These are phyloP conservation scores for Heteromeles arbutifolia DNA, from an alignment of 306 rosid species.

Conservation along the genomic window DNA sequence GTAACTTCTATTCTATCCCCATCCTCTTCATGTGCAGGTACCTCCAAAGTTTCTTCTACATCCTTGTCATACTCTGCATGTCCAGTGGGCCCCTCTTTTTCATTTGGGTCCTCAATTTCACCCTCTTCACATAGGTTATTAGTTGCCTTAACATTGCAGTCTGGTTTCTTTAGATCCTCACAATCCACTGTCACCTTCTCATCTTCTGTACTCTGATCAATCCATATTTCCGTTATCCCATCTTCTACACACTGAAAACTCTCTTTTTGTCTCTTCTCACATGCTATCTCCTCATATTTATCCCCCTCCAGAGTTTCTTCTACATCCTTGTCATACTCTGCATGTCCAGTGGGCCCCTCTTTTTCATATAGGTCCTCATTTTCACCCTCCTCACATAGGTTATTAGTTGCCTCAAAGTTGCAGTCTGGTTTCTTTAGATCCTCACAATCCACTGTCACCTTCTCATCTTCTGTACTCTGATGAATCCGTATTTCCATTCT, in stretches of 20 bases:
- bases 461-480: conserved; percentile 22
- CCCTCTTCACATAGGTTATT: conserved; percentile 25
- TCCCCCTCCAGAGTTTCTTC: conserved; percentile 25
- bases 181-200: conserved; percentile 21
- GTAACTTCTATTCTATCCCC: conserved; percentile 22
- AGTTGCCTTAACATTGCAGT: conserved; percentile 27
- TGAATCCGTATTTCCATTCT: conserved; percentile 6
- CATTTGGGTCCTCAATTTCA: conserved; percentile 31
- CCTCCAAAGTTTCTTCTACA: conserved; percentile 23
- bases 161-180: conserved; percentile 24
- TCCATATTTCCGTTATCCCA: conserved; percentile 2
- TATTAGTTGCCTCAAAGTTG: conserved; percentile 26
- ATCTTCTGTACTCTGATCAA: conserved; percentile 19
- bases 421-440: conserved; percentile 25
- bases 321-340: conserved; percentile 25
- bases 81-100: conserved; percentile 20
- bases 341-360: conserved; percentile 18
- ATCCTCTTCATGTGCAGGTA: conserved; percentile 24
- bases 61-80: conserved; percentile 14
- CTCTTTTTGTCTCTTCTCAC: conserved; percentile 14
- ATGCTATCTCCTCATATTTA: conserved; percentile 14
- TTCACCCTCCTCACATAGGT: conserved; percentile 32
- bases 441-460: conserved; percentile 19
- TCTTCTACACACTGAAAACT: conserved; percentile 21
- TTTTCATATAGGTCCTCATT: conserved; percentile 24